These are phyloP conservation scores for Backusella morwellensis DNA, from an alignment of 192 early-diverging fungal genomes.

Conservation along the genomic window DNA sequence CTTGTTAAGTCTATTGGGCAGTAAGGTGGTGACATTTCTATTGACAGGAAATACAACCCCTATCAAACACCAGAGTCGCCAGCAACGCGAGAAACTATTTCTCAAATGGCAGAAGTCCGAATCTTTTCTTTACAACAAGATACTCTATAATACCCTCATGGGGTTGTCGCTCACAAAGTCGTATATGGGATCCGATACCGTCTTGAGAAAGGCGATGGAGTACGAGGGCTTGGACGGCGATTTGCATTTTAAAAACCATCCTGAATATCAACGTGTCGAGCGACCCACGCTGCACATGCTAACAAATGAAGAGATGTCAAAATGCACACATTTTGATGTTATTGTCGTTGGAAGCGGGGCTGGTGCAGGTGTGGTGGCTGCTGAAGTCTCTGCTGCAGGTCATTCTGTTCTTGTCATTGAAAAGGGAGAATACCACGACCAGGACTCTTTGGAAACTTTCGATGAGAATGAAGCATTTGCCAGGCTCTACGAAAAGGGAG, in stretches of 20 bases:
- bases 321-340: slow-evolving; percentile 47
- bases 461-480: slow-evolving; percentile 46
- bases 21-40: slow-evolving; percentile 23
- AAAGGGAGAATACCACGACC: slow-evolving; percentile 60
- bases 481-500: slow-evolving; percentile 51
- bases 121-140: slow-evolving; percentile 25
- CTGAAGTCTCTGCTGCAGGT: slow-evolving; percentile 58
- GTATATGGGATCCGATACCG: background rate
- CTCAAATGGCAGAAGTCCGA: slow-evolving; percentile 22
- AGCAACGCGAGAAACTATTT: slow-evolving; percentile 35
- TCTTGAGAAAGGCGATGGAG: background rate
- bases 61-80: slow-evolving; percentile 29
- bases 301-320: background rate
- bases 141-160: slow-evolving; percentile 5
- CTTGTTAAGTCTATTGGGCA: slow-evolving; percentile 31
- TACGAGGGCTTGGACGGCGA: background rate
- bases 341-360: slow-evolving; percentile 71
- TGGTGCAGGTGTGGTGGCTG: slow-evolving; percentile 65
- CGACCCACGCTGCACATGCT: background rate
- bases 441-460: slow-evolving; percentile 40
- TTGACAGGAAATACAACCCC: slow-evolving; percentile 31
- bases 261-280: background rate
- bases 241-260: background rate
- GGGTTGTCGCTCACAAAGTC: background rate
- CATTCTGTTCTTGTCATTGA: slow-evolving; percentile 67